Evolutionary conservation across 2,329 filamentous ascomycete species (phyloP).

Genomic region (Juglanconis oblonga): DNA sequence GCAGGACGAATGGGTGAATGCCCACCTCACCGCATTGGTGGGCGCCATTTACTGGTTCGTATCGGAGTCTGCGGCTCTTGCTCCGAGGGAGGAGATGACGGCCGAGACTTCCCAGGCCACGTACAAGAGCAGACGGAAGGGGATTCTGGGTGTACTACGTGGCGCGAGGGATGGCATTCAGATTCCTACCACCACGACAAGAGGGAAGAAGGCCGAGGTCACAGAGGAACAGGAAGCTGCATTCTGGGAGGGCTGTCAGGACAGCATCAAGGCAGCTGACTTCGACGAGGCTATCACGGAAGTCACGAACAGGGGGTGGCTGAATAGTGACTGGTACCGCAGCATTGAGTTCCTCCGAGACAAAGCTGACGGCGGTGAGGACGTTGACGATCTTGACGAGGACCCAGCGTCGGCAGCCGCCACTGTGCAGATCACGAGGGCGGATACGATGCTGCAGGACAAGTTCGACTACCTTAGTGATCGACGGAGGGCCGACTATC

Average conservation of each 20-base stretch:
- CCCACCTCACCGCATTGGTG: slow-evolving; percentile 52
- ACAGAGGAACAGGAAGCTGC: slow-evolving; percentile 37
- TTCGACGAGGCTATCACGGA: slow-evolving; percentile 61
- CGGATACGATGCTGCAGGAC: slow-evolving; percentile 73
- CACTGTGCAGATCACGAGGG: slow-evolving; percentile 43
- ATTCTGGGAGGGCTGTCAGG: slow-evolving; percentile 52
- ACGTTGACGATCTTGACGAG: slow-evolving; percentile 34
- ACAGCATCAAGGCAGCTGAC: slow-evolving; percentile 44
- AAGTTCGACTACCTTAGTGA: slow-evolving; percentile 70
- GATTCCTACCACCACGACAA: slow-evolving; percentile 35
- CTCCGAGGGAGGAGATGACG: slow-evolving; percentile 24
- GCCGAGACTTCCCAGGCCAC: slow-evolving; percentile 28
- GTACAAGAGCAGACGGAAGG: slow-evolving; percentile 45
- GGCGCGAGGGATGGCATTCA: slow-evolving; percentile 34
- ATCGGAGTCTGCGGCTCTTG: slow-evolving; percentile 45
- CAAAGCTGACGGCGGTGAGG: slow-evolving; percentile 32
- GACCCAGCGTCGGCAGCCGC: slow-evolving; percentile 21
- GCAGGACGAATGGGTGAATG: slow-evolving; percentile 47
- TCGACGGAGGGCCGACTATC: slow-evolving; percentile 58
- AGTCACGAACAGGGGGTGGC: slow-evolving; percentile 56
- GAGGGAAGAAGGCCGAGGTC: slow-evolving; percentile 36
- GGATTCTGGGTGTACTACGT: slow-evolving; percentile 42
- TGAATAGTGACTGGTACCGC: slow-evolving; percentile 61
- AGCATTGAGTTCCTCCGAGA: slow-evolving; percentile 55
- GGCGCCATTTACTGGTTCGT: slow-evolving; percentile 62